Conservation (phyloP, 192 early-diverging fungal species). For the Podila epigama region DNA sequence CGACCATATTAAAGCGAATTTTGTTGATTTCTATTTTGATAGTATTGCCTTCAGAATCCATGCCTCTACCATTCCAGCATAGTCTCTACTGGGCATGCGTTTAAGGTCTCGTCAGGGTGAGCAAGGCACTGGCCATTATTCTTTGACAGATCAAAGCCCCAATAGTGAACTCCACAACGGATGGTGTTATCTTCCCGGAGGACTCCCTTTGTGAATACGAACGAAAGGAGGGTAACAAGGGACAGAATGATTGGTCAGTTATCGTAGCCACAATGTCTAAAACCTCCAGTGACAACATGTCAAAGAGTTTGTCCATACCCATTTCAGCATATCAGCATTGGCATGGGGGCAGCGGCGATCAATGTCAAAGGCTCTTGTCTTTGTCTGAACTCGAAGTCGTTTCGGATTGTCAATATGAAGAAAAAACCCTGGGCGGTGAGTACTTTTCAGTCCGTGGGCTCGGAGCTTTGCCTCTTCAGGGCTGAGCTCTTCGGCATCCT, state of each 20-base stretch:
- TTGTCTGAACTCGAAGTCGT: constrained; percentile 34
- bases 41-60: not conserved
- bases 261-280: no score
- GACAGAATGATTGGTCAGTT: not conserved
- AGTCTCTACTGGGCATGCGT: constrained; percentile 36
- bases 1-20: not conserved
- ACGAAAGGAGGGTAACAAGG: not conserved
- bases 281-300: no score
- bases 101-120: constrained; percentile 43
- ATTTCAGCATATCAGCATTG: constrained; percentile 40
- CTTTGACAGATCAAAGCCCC: constrained; percentile 43
- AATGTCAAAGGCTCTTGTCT: constrained; percentile 36
- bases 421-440: constrained; percentile 43
- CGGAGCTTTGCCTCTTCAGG: constrained; percentile 30
- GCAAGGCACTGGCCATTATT: constrained; percentile 47
- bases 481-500: constrained; percentile 27
- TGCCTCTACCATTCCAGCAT: constrained; percentile 30
- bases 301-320: no score
- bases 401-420: constrained; percentile 27
- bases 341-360: constrained; percentile 43
- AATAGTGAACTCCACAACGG: constrained; percentile 45
- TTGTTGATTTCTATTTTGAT: not conserved
- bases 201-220: constrained; percentile 12
- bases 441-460: constrained; percentile 37
- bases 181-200: constrained; percentile 29